A percentile compares a stretch with the other conserved stretches of the same genome.
Evolutionary conservation across 2,329 filamentous ascomycete species (phyloP).

Genomic region (Eutypa lata): DNA sequence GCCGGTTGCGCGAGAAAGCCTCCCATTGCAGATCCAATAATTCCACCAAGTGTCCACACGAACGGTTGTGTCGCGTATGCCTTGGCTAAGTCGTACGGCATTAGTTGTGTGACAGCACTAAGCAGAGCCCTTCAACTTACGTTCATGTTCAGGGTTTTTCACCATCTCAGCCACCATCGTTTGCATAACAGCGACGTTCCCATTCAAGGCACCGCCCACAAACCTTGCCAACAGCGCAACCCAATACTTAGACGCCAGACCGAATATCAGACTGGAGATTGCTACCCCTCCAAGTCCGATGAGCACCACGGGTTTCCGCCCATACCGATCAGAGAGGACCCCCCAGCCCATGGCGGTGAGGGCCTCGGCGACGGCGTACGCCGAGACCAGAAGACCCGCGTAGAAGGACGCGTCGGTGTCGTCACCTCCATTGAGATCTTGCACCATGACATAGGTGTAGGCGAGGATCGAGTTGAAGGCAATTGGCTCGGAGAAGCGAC

Average conservation of each 20-base stretch:
- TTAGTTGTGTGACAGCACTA: not conserved
- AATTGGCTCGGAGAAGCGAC: conserved; percentile 43
- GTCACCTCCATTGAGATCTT: conserved; percentile 35
- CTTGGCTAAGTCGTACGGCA: conserved; percentile 15
- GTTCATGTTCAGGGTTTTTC: conserved; percentile 39
- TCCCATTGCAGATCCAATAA: conserved; percentile 35
- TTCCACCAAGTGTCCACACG: conserved; percentile 35
- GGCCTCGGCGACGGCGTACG: conserved; percentile 41
- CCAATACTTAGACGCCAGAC: conserved; percentile 39
- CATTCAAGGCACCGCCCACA: conserved; percentile 37
- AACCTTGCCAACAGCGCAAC: conserved; percentile 39
- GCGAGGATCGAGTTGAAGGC: conserved; percentile 44
- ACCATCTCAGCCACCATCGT: conserved; percentile 42
- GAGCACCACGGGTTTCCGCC: conserved; percentile 34
- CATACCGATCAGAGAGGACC: conserved; percentile 36
- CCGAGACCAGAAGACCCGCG: conserved; percentile 44
- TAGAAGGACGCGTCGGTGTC: conserved; percentile 43
- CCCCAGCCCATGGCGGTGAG: conserved; percentile 41
- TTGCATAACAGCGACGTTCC: conserved; percentile 39
- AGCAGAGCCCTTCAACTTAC: conserved; percentile 13
- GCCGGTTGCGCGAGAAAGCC: conserved; percentile 35
- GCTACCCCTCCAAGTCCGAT: conserved; percentile 34
- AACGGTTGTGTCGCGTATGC: conserved; percentile 35
- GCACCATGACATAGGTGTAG: conserved; percentile 41
- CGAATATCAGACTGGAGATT: conserved; percentile 39